Percentiles rank a stretch among this genome's conserved stretches.
phyloP scores from a whole-genome alignment of 441 rosid genomes.

The Isatis lusitanica region DNA sequence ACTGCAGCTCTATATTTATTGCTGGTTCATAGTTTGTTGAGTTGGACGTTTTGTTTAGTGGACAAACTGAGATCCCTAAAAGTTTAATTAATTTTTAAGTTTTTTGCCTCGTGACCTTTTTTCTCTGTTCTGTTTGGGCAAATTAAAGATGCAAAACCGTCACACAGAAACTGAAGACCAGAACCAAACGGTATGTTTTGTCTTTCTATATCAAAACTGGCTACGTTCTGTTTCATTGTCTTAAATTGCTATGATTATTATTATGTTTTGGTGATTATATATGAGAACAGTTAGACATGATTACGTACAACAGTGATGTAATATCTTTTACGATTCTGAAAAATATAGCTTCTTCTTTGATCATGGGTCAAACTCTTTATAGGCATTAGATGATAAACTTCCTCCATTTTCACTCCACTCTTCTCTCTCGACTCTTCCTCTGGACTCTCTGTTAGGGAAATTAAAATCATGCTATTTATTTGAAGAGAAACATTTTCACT shows the following conservation, averaged over 20 bases:
- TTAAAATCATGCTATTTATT: too few species aligned
- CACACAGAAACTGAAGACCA: conserved; percentile 21
- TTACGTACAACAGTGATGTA: conserved; percentile 4
- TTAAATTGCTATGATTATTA: not conserved
- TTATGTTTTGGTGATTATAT: conserved; percentile 4
- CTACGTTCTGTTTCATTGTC: not conserved
- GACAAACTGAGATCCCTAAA: not conserved
- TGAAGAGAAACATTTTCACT: too few species aligned
- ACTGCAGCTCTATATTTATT: too few species aligned
- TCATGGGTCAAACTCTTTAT: conserved; percentile 13
- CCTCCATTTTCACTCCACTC: conserved; percentile 60
- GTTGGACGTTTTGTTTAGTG: too few species aligned
- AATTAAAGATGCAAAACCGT: conserved; percentile 37
- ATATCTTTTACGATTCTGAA: not conserved
- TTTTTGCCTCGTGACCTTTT: not conserved
- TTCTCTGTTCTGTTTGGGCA: conserved; percentile 14
- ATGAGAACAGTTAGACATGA: not conserved
- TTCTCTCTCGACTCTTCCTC: too few species aligned
- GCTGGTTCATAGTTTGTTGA: too few species aligned
- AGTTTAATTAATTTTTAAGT: not conserved
- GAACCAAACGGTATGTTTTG: conserved; percentile 30
- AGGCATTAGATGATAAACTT: conserved; percentile 56
- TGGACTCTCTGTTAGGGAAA: too few species aligned
- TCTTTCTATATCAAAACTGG: not conserved
- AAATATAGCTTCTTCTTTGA: not conserved